These are phyloP conservation scores for Ophiostoma ips DNA, from an alignment of 2,329 filamentous ascomycete species.

Conservation along the genomic window DNA sequence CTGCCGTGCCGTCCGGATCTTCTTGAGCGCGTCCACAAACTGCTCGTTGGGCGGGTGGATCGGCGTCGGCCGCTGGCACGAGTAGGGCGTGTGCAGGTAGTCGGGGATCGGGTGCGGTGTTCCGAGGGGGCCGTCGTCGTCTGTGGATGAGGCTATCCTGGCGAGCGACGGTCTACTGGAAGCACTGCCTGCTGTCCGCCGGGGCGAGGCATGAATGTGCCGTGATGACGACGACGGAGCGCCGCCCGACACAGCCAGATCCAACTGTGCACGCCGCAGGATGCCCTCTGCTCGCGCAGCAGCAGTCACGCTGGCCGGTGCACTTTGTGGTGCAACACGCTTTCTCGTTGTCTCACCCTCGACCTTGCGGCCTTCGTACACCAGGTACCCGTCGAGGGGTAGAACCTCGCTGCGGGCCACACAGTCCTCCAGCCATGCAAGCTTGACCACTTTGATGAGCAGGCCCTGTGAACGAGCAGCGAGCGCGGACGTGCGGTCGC, in stretches of 20 bases:
- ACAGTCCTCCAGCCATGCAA: slow-evolving; percentile 45
- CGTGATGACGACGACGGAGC: not conserved
- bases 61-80: slow-evolving; percentile 68
- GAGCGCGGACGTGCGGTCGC: not conserved
- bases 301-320: slow-evolving; percentile 3
- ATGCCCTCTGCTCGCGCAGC: slow-evolving; percentile 14
- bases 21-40: slow-evolving; percentile 62
- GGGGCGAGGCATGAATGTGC: not conserved
- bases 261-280: slow-evolving; percentile 19
- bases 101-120: slow-evolving; percentile 51
- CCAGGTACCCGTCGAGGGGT: slow-evolving; percentile 34
- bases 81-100: slow-evolving; percentile 52
- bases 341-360: not conserved
- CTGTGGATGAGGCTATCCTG: not conserved
- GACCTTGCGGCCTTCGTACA: slow-evolving; percentile 33
- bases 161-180: not conserved
- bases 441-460: slow-evolving; percentile 37
- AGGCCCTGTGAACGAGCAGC: not conserved
- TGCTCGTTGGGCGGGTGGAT: slow-evolving; percentile 53
- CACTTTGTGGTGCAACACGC: too few species aligned
- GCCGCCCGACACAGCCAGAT: slow-evolving; percentile 5
- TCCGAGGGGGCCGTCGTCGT: not conserved
- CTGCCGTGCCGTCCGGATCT: slow-evolving; percentile 57
- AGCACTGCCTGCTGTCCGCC: not conserved
- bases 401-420: slow-evolving; percentile 30